Conservation (phyloP, 371 early-diverging fungal genomes). For the Actinomucor elegans region DNA sequence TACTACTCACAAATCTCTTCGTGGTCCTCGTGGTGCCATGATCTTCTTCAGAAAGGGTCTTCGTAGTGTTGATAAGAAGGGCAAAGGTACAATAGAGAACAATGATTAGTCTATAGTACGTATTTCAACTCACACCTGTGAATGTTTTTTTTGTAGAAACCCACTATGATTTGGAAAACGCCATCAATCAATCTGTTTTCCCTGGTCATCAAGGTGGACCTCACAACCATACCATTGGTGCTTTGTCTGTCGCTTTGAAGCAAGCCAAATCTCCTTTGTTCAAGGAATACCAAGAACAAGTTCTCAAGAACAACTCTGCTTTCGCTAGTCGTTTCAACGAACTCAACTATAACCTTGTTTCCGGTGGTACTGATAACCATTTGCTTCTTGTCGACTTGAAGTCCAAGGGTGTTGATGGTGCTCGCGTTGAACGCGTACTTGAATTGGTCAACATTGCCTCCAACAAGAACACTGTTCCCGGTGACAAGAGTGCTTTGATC, state of each 20-base stretch:
- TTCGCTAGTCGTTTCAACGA: constrained; percentile 74
- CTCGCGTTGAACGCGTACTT: constrained; percentile 94
- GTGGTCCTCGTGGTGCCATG: constrained; percentile 99
- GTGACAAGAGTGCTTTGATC: constrained; percentile 85
- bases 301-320: constrained; percentile 84
- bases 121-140: not conserved
- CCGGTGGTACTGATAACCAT: constrained; percentile 96
- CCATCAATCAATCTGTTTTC: constrained; percentile 98
- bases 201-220: constrained; percentile 99
- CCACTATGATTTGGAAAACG: constrained; percentile 86
- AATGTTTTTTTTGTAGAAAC: constrained; percentile 45
- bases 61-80: constrained; percentile 81
- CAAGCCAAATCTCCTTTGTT: constrained; percentile 94
- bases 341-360: constrained; percentile 88
- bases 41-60: constrained; percentile 98
- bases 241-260: constrained; percentile 96
- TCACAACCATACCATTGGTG: constrained; percentile 99
- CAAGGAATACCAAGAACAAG: constrained; percentile 92
- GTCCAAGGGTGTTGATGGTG: constrained; percentile 81
- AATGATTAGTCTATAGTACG: not conserved
- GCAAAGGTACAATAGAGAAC: constrained; percentile 53
- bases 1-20: constrained; percentile 98
- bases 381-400: constrained; percentile 91
- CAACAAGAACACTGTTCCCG: constrained; percentile 94
- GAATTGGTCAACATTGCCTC: constrained; percentile 91